Conservation (phyloP, 1,139 yeast genomes). For the Debaryomyces subglobosus region DNA sequence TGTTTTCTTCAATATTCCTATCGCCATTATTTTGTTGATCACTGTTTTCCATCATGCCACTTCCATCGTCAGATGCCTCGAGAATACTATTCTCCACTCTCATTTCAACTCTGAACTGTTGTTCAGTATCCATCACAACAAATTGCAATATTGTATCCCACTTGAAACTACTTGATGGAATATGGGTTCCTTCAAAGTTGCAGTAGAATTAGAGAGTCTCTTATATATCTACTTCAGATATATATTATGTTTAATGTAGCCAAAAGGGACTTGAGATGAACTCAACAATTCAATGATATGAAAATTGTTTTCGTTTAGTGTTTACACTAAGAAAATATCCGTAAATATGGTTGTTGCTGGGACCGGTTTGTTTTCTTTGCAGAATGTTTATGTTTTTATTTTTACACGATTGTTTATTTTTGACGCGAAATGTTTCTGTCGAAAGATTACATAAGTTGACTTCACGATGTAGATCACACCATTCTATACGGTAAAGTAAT, state of each 20-base stretch:
- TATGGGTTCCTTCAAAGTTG: background rate
- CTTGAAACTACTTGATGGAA: slow-evolving; percentile 6
- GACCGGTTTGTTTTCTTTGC: slow-evolving; percentile 4
- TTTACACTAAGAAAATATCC: slow-evolving; percentile 1
- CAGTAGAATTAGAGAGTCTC: background rate
- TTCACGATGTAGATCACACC: background rate
- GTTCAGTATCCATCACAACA: slow-evolving; percentile 1
- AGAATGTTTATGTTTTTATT: slow-evolving; percentile 7
- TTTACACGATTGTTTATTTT: slow-evolving; percentile 7
- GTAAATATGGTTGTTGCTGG: slow-evolving; percentile 4
- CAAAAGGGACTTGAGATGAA: background rate
- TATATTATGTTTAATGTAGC: background rate
- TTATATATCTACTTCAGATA: background rate
- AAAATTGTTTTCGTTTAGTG: slow-evolving; percentile 1
- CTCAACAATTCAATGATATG: slow-evolving; percentile 1
- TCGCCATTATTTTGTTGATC: background rate
- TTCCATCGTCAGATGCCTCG: background rate
- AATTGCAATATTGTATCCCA: background rate
- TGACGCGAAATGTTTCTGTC: slow-evolving; percentile 3
- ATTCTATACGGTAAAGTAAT: background rate
- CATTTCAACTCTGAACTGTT: background rate
- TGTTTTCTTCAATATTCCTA: background rate
- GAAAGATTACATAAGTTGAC: background rate
- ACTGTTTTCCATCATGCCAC: background rate
- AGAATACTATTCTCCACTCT: background rate